phyloP scores from a whole-genome alignment of 2,329 filamentous ascomycete genomes.

The Myriosclerotinia curreyana region DNA sequence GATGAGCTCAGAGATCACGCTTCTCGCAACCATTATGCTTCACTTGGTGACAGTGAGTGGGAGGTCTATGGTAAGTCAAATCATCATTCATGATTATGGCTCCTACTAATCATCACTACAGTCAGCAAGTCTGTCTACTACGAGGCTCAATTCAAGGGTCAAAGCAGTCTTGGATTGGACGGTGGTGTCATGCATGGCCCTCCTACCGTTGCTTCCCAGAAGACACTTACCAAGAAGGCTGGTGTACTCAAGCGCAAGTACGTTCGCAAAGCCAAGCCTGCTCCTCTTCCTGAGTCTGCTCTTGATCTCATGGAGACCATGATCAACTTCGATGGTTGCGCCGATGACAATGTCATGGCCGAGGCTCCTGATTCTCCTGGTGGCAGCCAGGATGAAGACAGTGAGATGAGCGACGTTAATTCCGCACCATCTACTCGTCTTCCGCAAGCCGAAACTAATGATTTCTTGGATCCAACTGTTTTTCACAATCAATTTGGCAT shows the following conservation, averaged over 20 bases:
- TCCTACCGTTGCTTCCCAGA: background rate
- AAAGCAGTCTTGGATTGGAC: conserved; percentile 1
- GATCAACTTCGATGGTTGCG: background rate
- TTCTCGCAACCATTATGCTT: conserved; percentile 1
- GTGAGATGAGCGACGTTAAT: background rate
- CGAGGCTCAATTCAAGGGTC: conserved; percentile 7
- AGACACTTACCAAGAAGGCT: background rate
- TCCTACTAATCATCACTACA: background rate
- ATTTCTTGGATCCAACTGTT: background rate
- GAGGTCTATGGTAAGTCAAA: background rate
- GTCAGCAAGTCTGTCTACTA: conserved; percentile 6
- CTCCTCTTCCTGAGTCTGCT: background rate
- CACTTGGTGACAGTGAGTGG: conserved; percentile 1
- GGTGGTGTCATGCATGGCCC: background rate
- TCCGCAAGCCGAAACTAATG: no score
- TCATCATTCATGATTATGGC: background rate
- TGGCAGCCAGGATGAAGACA: background rate
- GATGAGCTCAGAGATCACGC: background rate
- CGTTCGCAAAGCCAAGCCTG: background rate
- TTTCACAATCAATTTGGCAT: background rate
- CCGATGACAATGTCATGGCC: background rate
- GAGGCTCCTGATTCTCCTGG: background rate
- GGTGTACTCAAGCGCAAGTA: conserved; percentile 17
- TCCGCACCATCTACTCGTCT: no score
- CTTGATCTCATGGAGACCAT: background rate